Evolutionary conservation across 1,284 basidiomycete species (phyloP).

Genomic region (Anthracocystis setariae): DNA sequence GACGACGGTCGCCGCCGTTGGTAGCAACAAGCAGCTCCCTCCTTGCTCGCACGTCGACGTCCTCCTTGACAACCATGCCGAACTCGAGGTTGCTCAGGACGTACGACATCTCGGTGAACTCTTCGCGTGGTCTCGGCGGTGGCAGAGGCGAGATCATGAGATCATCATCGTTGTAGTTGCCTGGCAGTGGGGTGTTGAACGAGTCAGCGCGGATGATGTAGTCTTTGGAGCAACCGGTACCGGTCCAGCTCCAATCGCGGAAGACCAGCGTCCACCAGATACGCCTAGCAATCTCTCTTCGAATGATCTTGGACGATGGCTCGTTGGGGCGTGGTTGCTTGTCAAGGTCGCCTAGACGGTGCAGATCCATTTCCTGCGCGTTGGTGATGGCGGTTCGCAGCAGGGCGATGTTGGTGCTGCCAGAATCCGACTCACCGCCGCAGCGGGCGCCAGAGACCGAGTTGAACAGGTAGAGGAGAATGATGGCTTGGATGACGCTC

Average conservation of each 20-base stretch:
- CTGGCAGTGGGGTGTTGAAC: slow-evolving; percentile 65
- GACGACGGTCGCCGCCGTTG: slow-evolving; percentile 32
- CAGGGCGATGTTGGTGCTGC: slow-evolving; percentile 35
- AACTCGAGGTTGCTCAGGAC: slow-evolving; percentile 53
- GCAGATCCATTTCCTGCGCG: slow-evolving; percentile 62
- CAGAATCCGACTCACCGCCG: slow-evolving; percentile 35
- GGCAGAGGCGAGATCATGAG: slow-evolving; percentile 51
- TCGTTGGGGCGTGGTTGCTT: slow-evolving; percentile 52
- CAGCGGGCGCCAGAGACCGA: slow-evolving; percentile 29
- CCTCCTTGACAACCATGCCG: slow-evolving; percentile 50
- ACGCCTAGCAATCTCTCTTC: slow-evolving; percentile 61
- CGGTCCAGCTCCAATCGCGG: slow-evolving; percentile 55
- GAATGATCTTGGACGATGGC: slow-evolving; percentile 45
- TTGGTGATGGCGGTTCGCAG: slow-evolving; percentile 61
- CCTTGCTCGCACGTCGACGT: slow-evolving; percentile 50
- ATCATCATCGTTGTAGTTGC: slow-evolving; percentile 64
- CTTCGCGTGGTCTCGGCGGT: slow-evolving; percentile 44
- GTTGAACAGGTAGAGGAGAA: slow-evolving; percentile 47
- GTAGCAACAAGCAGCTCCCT: slow-evolving; percentile 44
- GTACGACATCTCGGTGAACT: slow-evolving; percentile 63
- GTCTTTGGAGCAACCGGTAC: slow-evolving; percentile 37
- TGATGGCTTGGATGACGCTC: slow-evolving; percentile 59
- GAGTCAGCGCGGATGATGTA: slow-evolving; percentile 55
- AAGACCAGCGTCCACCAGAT: slow-evolving; percentile 64
- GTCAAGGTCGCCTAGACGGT: slow-evolving; percentile 59